Evolutionary conservation across 768 basidiomycete species (phyloP), one percentile per base, ranked within the genome.

Genomic region (Clitopilus hobsonii): DNA sequence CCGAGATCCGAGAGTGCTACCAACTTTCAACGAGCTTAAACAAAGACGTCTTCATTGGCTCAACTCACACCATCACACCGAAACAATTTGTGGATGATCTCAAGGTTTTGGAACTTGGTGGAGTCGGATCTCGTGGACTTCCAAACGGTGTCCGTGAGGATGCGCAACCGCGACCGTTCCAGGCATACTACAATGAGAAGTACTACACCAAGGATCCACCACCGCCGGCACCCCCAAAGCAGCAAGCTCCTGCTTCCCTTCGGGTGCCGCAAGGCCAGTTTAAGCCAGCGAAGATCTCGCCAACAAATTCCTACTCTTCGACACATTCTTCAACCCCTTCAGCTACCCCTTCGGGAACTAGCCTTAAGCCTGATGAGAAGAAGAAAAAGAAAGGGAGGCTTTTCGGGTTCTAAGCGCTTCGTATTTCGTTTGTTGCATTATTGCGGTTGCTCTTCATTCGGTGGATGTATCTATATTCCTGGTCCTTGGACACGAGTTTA

Each of bases 41-140:
- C 63, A 94, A 89, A 69, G 97, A 99, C 62, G 82, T 98, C 52
- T 90, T 85, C 69, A 90, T 99, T 55, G 97, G 97, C 24, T 96
- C 97, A 3, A 95, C 94, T 5, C 94, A 98, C 67, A 75, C 85
- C 7, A 62, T 86, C 53, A 94, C 91, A 0, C 95, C 97, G 1
- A 84, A 86, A 29, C 74, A 83, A 24, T 96, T 97, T 66, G 73
- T 95, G 49, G 87, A 89, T 56, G 94, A 98, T 66, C 77, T 98
- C 55, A 89, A 89, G 67, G 85, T 88, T 18, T 77, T 99, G 14
- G 94, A 94, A 41, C 74, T 93, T 26, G 85, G 86, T n/a, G 94
- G 95, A 6, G 82, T 89, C 20, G 94, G 94, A 18, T 92, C 89
- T 5, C 77, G 76, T 53, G 78, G 83, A 14, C 58, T 83, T 26